A percentile compares a stretch with the other conserved stretches of the same genome.
phyloP scores from a whole-genome alignment of 169 alveolate genomes.

The Plasmodium berghei region DNA sequence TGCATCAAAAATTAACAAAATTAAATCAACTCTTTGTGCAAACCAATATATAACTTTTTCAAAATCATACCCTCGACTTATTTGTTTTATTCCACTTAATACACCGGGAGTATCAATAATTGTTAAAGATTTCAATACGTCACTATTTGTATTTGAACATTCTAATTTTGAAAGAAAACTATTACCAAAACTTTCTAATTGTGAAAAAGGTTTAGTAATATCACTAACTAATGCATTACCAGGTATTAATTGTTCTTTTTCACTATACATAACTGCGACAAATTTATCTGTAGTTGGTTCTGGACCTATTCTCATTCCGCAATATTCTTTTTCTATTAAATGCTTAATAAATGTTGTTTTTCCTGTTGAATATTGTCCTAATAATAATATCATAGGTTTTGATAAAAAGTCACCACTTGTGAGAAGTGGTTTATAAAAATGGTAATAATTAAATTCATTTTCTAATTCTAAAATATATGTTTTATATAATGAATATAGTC shows the following conservation, averaged over 20 bases:
- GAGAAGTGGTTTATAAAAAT: constrained; percentile 79
- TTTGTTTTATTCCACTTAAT: constrained; percentile 86
- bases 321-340: constrained; percentile 80
- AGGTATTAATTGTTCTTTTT: constrained; percentile 80
- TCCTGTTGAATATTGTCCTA: constrained; percentile 87
- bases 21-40: constrained; percentile 86
- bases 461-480: constrained; percentile 78
- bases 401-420: constrained; percentile 84
- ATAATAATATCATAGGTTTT: constrained; percentile 83
- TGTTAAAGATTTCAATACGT: constrained; percentile 79
- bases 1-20: constrained; percentile 87
- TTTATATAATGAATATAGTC: constrained; percentile 53
- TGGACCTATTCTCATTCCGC: constrained; percentile 88
- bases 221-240: constrained; percentile 89
- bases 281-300: constrained; percentile 90
- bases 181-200: constrained; percentile 86
- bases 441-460: constrained; percentile 76
- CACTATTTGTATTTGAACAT: constrained; percentile 76
- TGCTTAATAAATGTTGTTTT: constrained; percentile 84
- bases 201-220: constrained; percentile 86
- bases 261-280: constrained; percentile 83
- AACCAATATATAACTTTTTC: constrained; percentile 90
- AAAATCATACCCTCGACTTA: constrained; percentile 87
- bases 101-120: constrained; percentile 91
- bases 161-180: constrained; percentile 84